These are phyloP conservation scores for Sextonia rubra DNA, from an alignment of 164 flowering plant genomes.

Conservation along the genomic window DNA sequence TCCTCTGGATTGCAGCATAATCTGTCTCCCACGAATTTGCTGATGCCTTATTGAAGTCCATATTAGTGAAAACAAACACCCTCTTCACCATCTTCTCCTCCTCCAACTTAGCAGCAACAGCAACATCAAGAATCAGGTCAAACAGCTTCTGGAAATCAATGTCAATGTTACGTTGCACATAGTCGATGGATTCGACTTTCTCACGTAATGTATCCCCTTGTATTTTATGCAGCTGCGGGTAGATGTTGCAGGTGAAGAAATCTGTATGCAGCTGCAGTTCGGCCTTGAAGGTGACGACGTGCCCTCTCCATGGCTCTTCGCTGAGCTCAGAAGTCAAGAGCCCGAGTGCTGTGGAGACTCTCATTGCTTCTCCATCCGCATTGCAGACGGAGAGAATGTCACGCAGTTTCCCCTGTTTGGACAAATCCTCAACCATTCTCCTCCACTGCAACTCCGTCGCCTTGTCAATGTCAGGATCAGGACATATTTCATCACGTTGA, in stretches of 20 bases:
- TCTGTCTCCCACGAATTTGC: conserved; percentile 42
- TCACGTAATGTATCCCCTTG: conserved; percentile 13
- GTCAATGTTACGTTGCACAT: conserved; percentile 25
- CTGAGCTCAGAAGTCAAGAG: conserved; percentile 25
- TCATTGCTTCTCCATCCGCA: too few relatives aligned
- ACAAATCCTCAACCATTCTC: conserved; percentile 38
- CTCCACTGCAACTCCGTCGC: conserved; percentile 52
- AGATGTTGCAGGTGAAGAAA: too few relatives aligned
- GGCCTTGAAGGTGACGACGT: conserved; percentile 21
- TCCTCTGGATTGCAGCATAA: conserved; percentile 34
- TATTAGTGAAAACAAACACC: conserved; percentile 51
- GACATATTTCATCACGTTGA: not conserved
- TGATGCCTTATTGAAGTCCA: conserved; percentile 50
- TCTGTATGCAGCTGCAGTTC: too few relatives aligned
- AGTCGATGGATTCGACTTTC: conserved; percentile 13
- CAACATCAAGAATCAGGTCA: conserved; percentile 25
- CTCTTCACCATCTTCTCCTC: conserved; percentile 37
- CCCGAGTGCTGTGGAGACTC: conserved; percentile 28
- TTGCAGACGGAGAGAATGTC: conserved; percentile 26
- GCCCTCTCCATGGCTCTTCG: conserved; percentile 32
- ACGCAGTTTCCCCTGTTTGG: conserved; percentile 22
- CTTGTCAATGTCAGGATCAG: conserved; percentile 7
- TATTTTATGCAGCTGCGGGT: conserved; percentile 26
- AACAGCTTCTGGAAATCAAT: conserved; percentile 34
- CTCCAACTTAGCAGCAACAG: conserved; percentile 11